These are phyloP conservation scores for Talaromyces rugulosus DNA, from an alignment of 2,329 filamentous ascomycete species.

Conservation along the genomic window DNA sequence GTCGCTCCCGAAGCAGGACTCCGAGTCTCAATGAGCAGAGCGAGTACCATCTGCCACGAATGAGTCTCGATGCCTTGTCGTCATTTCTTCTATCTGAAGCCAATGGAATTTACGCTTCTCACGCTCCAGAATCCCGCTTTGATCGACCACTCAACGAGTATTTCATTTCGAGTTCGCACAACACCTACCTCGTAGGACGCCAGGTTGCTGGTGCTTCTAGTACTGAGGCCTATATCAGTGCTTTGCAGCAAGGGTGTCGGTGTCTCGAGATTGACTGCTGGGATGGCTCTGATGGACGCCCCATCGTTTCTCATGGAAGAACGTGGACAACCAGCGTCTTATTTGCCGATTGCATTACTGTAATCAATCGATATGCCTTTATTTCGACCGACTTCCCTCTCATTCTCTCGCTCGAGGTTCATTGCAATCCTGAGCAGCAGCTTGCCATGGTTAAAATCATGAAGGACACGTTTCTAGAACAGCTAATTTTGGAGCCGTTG, in stretches of 20 bases:
- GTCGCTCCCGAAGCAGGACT: slow-evolving; percentile 52
- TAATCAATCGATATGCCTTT: slow-evolving; percentile 94
- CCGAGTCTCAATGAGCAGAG: slow-evolving; percentile 38
- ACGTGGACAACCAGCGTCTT: slow-evolving; percentile 84
- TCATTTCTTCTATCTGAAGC: slow-evolving; percentile 70
- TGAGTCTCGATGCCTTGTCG: slow-evolving; percentile 76
- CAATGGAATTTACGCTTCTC: slow-evolving; percentile 63
- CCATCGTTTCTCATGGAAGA: slow-evolving; percentile 84
- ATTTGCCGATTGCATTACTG: slow-evolving; percentile 86
- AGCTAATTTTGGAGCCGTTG: slow-evolving; percentile 71
- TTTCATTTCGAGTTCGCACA: slow-evolving; percentile 97
- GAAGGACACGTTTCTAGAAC: slow-evolving; percentile 75
- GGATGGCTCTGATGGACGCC: slow-evolving; percentile 84
- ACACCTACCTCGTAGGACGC: slow-evolving; percentile 89
- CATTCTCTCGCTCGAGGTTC: slow-evolving; percentile 92
- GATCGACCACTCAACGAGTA: slow-evolving; percentile 92
- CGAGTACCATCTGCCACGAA: slow-evolving; percentile 51
- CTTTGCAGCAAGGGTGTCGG: slow-evolving; percentile 81
- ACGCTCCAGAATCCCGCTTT: slow-evolving; percentile 60
- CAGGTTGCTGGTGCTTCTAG: slow-evolving; percentile 89
- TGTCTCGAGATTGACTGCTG: slow-evolving; percentile 98
- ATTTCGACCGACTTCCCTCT: slow-evolving; percentile 80
- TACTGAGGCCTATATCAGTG: slow-evolving; percentile 89
- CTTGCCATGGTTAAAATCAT: slow-evolving; percentile 85
- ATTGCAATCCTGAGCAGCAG: slow-evolving; percentile 82